Percentiles rank a stretch among this genome's conserved stretches.
Evolutionary conservation across 208 protist genomes (phyloP).

Genomic region (Phytomonas sp.): DNA sequence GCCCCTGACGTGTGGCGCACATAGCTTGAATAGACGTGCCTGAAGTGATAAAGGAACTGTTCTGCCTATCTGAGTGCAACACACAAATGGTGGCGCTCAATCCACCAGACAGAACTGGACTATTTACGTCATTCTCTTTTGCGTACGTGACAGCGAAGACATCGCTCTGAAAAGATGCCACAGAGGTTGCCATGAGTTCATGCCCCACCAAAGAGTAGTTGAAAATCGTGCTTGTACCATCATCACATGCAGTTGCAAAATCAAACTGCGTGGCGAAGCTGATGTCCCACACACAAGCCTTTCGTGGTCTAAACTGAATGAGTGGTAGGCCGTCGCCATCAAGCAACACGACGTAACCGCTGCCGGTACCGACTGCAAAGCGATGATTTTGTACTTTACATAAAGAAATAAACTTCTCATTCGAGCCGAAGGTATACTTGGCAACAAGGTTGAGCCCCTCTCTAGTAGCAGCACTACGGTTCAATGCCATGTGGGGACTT

Average conservation of each 20-base stretch:
- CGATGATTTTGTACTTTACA: slow-evolving; percentile 69
- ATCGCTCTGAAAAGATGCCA: slow-evolving; percentile 82
- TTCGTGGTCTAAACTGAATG: slow-evolving; percentile 85
- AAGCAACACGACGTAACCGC: slow-evolving; percentile 82
- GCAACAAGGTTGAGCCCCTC: slow-evolving; percentile 70
- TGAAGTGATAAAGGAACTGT: slow-evolving; percentile 76
- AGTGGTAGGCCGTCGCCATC: slow-evolving; percentile 76
- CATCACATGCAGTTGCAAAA: slow-evolving; percentile 83
- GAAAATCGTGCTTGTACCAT: slow-evolving; percentile 81
- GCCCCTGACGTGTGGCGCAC: slow-evolving; percentile 50
- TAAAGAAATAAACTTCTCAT: slow-evolving; percentile 87
- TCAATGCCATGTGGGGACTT: slow-evolving; percentile 37
- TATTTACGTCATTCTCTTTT: slow-evolving; percentile 53
- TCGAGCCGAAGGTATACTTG: slow-evolving; percentile 77
- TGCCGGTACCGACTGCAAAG: slow-evolving; percentile 83
- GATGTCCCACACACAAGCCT: slow-evolving; percentile 86
- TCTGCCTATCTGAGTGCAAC: slow-evolving; percentile 79
- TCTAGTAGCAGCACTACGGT: slow-evolving; percentile 28
- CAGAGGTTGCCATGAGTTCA: slow-evolving; percentile 69
- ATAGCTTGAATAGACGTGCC: slow-evolving; percentile 84
- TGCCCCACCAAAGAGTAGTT: slow-evolving; percentile 79
- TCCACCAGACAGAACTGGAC: slow-evolving; percentile 76
- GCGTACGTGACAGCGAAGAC: slow-evolving; percentile 85
- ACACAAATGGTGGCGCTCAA: slow-evolving; percentile 82
- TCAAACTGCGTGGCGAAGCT: slow-evolving; percentile 76